These are phyloP conservation scores for Aeminium ludgeri DNA, from an alignment of 495 filamentous ascomycete genomes.

Conservation along the genomic window DNA sequence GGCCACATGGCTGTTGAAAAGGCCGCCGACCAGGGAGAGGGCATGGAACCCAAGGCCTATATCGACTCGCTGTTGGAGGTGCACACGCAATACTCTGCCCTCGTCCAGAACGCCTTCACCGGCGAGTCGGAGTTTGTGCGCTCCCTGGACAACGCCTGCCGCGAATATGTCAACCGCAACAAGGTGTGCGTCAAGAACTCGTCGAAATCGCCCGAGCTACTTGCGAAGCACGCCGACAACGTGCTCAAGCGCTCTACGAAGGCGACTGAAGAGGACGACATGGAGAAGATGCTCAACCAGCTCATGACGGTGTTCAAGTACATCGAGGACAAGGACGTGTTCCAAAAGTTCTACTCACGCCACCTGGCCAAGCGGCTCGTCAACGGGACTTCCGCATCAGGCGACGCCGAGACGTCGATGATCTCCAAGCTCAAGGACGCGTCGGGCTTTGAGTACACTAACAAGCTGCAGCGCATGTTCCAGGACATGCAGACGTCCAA, in stretches of 20 bases:
- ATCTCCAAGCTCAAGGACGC: constrained; percentile 98
- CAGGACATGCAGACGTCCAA: constrained; percentile 98
- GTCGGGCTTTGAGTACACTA: constrained; percentile 97
- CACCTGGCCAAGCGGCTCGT: constrained; percentile 92
- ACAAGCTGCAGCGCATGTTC: constrained; percentile 99
- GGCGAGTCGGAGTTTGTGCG: constrained; percentile 95
- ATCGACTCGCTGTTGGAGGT: constrained; percentile 89
- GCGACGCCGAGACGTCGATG: constrained; percentile 98
- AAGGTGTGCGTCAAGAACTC: constrained; percentile 83
- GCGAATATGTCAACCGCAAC: constrained; percentile 95
- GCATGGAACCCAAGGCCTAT: constrained; percentile 88
- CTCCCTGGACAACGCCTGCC: constrained; percentile 90
- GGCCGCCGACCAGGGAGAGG: constrained; percentile 74
- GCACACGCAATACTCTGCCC: constrained; percentile 76
- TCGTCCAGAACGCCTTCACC: constrained; percentile 84
- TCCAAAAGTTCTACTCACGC: constrained; percentile 97
- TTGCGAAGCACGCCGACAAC: constrained; percentile 92
- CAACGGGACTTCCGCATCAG: constrained; percentile 81
- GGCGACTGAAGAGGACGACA: constrained; percentile 79
- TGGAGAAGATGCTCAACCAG: constrained; percentile 78
- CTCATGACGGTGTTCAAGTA: constrained; percentile 99
- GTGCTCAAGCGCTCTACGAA: constrained; percentile 75
- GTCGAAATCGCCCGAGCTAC: constrained; percentile 79
- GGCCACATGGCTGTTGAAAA: constrained; percentile 80
- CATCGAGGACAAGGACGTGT: constrained; percentile 99